Base-by-base conservation (phyloP, 1,139 yeast genomes). In the Ogataea hybrid region DNA sequence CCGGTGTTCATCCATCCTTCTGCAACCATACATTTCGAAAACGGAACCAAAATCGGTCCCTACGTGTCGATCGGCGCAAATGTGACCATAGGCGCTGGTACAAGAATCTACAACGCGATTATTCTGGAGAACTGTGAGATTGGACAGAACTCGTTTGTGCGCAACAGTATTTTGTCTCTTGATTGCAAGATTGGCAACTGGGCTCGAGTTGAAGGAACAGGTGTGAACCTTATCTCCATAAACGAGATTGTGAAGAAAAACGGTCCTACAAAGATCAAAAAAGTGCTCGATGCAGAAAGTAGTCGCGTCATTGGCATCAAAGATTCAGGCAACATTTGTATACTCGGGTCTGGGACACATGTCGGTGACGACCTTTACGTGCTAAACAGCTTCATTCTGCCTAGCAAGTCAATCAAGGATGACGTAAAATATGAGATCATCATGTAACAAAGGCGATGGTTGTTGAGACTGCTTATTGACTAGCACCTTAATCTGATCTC, bases 131-230 rank as follows among this genome's bases (percentile, higher is more conserved):
- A 69, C 44, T 71, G 73, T 27, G 70, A 68, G 43, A 67, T 80
- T 42, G 76, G 73, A 41, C 68, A 69, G 37, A 69, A 77, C 53
- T 69, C 81, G 12, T 64, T 70, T 20, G 69, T 79, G 15, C 61
- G 72, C 44, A 75, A 78, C 64, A 67, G 81, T 21, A 78, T 79
- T 44, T 57, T 79, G 28, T 76, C 81, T 20, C 61, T 65, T 31
- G 69, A 70, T 18, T 73, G 72, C 44, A 67, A 62, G 40, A 69
- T 80, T 35, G 84, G 84, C 14, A 66, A 68, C 35, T 79, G 85
- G 85, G 73, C 79, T 39, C 73, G 85, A 42, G 68, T 79, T 37
- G 84, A 79, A 62, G 85, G 85, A 28, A 70, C 81, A 1, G 72
- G 77, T 15, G 67, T 75, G 29, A 67, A 69, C 35, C 62, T 69